These are phyloP conservation scores for Sphaerulina populicola DNA, from an alignment of 2,329 filamentous ascomycete genomes.

Conservation along the genomic window DNA sequence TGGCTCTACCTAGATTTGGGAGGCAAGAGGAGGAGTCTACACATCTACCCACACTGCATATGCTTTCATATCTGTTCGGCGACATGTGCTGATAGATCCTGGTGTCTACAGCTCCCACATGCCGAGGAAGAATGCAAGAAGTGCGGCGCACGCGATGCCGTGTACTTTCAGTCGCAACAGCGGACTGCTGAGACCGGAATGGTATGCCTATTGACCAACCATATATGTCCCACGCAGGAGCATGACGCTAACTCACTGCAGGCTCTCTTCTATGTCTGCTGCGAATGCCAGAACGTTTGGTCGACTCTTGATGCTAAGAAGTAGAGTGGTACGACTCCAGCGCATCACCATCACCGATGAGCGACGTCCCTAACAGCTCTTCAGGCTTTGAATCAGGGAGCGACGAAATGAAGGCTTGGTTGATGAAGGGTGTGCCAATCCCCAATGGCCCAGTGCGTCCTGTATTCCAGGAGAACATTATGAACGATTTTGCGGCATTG, in stretches of 20 bases:
- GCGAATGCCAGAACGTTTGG: slow-evolving; percentile 84
- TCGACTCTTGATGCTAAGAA: slow-evolving; percentile 28
- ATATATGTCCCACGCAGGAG: slow-evolving; percentile 8
- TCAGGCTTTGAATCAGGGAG: slow-evolving; percentile 6
- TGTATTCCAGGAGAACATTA: slow-evolving; percentile 11
- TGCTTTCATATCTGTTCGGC: slow-evolving; percentile 26
- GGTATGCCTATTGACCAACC: slow-evolving; percentile 52
- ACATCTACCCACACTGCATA: slow-evolving; percentile 12
- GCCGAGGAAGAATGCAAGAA: slow-evolving; percentile 69
- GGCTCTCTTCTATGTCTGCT: slow-evolving; percentile 65
- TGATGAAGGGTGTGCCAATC: slow-evolving; percentile 1
- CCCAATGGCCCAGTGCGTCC: background rate
- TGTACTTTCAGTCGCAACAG: slow-evolving; percentile 98
- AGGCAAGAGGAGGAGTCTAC: slow-evolving; percentile 25
- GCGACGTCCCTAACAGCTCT: background rate
- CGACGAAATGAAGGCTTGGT: slow-evolving; percentile 1
- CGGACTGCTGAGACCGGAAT: slow-evolving; percentile 95
- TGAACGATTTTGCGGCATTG: slow-evolving; percentile 1
- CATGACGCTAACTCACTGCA: slow-evolving; percentile 21
- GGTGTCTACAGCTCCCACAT: slow-evolving; percentile 22
- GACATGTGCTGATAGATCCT: slow-evolving; percentile 30
- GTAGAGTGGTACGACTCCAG: slow-evolving; percentile 15
- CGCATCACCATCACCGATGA: background rate
- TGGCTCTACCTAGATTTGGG: slow-evolving; percentile 18
- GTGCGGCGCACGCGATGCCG: slow-evolving; percentile 80